Evolutionary conservation across 108 stramenopile genomes (phyloP), one percentile per base, ranked within the genome.

Genomic region (Nannochloropsis oceanica): DNA sequence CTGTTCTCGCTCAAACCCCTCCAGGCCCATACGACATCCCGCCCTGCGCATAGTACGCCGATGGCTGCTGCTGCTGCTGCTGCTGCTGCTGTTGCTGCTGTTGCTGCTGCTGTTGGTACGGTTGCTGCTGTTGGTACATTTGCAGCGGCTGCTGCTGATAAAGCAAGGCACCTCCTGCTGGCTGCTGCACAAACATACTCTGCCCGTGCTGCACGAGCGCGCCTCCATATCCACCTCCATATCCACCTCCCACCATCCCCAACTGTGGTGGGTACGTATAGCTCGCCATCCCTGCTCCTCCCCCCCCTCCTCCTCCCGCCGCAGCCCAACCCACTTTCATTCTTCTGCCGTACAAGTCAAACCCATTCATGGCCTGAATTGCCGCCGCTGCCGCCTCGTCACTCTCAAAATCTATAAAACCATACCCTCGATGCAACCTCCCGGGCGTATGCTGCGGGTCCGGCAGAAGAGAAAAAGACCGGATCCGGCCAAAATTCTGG

Each of bases 331-430:
- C 83, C 46, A 87, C 87, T 8, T 79, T 73, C 20, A 87, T 43
- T 18, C 43, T 44, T 24, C 87, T 34, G 20, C 87, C 87, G 20
- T 82, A 80, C 5, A 87, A 83, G 80, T 87, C 87, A 43, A 87
- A 87, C 44, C 82, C 79, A 9, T 83, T 25, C 87, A 87, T 87
- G 12, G 87, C 81, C 87, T 87, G n/a, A 13, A 13, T 27, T 8
- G 44, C 20, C 43, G 85, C 26, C 8, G 43, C 10, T 27, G 87
- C 87, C 43, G 83, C 83, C 20, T 25, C 42, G 80, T 87, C 87
- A 59, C 83, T 83, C 27, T 82, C 79, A 79, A 83, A 87, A 44
- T 87, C 83, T 80, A 87, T 82, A 80, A 87, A 87, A 12, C 87
- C 87, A 80, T 83, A 87, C 25, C 87, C 87, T 20, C 83, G 83